These are phyloP conservation scores for Posidonia oceanica DNA, from an alignment of 116 monocot genomes.

Conservation along the genomic window DNA sequence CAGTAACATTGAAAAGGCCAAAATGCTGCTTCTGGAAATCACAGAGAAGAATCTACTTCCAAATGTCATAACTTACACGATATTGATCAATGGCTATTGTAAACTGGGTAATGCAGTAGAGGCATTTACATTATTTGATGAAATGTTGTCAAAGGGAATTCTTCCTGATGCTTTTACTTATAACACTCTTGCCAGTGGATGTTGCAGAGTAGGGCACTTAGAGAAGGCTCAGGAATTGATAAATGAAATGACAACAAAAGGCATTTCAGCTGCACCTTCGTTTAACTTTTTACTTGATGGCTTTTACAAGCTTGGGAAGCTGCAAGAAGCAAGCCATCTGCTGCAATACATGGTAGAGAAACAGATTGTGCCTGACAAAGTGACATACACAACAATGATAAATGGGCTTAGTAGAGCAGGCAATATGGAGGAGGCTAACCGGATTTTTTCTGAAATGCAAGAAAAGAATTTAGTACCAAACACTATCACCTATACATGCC, in stretches of 20 bases:
- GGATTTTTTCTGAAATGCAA: conserved; percentile 57
- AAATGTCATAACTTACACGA: conserved; percentile 57
- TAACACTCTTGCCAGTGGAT: conserved; percentile 45
- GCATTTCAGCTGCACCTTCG: conserved; percentile 25
- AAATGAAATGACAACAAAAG: conserved; percentile 38
- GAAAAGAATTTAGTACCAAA: conserved; percentile 33
- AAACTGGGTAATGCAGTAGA: conserved; percentile 40
- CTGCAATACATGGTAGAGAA: conserved; percentile 46
- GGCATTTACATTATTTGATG: conserved; percentile 63
- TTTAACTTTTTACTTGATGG: conserved; percentile 63
- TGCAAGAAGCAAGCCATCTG: conserved; percentile 37
- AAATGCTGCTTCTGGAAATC: conserved; percentile 28
- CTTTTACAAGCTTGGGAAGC: conserved; percentile 54
- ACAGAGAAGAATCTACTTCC: conserved; percentile 40
- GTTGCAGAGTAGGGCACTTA: conserved; percentile 37
- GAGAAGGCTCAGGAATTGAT: conserved; percentile 41
- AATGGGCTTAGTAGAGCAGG: conserved; percentile 38
- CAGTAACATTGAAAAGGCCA: conserved; percentile 43
- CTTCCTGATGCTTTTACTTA: conserved; percentile 45
- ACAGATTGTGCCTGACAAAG: conserved; percentile 36
- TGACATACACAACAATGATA: conserved; percentile 53
- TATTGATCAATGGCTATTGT: conserved; percentile 58
- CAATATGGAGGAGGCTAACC: conserved; percentile 36
- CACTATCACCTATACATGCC: conserved; percentile 39
- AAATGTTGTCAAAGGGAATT: conserved; percentile 53